Percentiles rank a stretch among this genome's conserved stretches.
Evolutionary conservation across 2,329 filamentous ascomycete species (phyloP).

Genomic region (Nannizziopsis barbatae): DNA sequence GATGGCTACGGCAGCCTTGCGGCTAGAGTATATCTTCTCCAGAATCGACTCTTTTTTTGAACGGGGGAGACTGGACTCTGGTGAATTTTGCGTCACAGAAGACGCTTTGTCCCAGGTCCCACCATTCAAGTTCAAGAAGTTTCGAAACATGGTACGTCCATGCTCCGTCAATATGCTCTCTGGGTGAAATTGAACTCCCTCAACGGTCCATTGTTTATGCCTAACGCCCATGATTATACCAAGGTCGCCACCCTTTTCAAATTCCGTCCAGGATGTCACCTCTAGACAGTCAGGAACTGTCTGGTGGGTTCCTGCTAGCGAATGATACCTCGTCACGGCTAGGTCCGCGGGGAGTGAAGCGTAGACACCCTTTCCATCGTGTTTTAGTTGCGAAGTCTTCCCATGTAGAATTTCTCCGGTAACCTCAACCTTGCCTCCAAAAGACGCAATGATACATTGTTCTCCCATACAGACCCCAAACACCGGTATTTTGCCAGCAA

Average conservation of each 20-base stretch:
- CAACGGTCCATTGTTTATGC: slow-evolving; percentile 81
- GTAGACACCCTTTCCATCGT: slow-evolving; percentile 90
- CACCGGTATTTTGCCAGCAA: slow-evolving; percentile 86
- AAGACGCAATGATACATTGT: slow-evolving; percentile 94
- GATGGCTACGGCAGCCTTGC: slow-evolving; percentile 60
- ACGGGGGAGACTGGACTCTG: slow-evolving; percentile 22
- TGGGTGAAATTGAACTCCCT: slow-evolving; percentile 95
- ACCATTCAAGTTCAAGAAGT: slow-evolving; percentile 77
- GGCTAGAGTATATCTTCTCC: slow-evolving; percentile 77
- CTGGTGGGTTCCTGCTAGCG: slow-evolving; percentile 78
- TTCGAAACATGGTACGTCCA: slow-evolving; percentile 79
- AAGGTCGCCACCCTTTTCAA: slow-evolving; percentile 58
- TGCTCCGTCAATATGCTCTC: slow-evolving; percentile 92
- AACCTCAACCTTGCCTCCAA: slow-evolving; percentile 80
- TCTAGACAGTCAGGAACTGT: slow-evolving; percentile 79
- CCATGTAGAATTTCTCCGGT: slow-evolving; percentile 95
- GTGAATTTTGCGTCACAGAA: not conserved
- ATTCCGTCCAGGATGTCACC: slow-evolving; percentile 75
- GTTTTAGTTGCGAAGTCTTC: slow-evolving; percentile 82
- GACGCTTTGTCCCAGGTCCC: slow-evolving; percentile 77
- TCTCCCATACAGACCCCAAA: slow-evolving; percentile 99
- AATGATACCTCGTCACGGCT: slow-evolving; percentile 90
- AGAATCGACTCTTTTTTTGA: slow-evolving; percentile 71
- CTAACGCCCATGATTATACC: slow-evolving; percentile 94
- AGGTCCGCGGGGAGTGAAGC: slow-evolving; percentile 65